Evolutionary conservation across 495 filamentous ascomycete species (phyloP).

Genomic region (Xylaria telfairii): DNA sequence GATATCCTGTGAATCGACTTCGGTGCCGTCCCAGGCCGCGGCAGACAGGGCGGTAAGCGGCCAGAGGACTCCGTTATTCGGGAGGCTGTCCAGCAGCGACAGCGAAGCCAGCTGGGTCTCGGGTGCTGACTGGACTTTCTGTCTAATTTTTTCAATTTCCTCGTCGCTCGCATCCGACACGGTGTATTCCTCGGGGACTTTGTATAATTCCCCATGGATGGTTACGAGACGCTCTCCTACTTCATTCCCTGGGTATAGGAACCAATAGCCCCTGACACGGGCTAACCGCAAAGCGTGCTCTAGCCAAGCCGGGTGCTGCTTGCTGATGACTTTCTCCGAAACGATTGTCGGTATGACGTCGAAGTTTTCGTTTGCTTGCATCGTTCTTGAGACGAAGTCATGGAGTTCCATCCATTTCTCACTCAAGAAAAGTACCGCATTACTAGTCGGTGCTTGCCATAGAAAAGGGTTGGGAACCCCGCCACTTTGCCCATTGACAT

Average conservation of each 20-base stretch:
- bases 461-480: slow-evolving; percentile 63
- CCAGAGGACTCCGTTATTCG: slow-evolving; percentile 40
- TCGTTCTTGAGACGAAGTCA: slow-evolving; percentile 66
- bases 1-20: slow-evolving; percentile 40
- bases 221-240: slow-evolving; percentile 61
- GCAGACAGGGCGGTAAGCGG: slow-evolving; percentile 48
- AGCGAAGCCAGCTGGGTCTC: slow-evolving; percentile 40
- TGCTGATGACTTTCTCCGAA: slow-evolving; percentile 58
- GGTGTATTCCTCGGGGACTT: slow-evolving; percentile 71
- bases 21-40: slow-evolving; percentile 48
- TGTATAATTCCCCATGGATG: slow-evolving; percentile 75
- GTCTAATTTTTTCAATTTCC: slow-evolving; percentile 33
- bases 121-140: slow-evolving; percentile 26
- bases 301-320: slow-evolving; percentile 74
- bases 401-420: slow-evolving; percentile 85
- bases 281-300: slow-evolving; percentile 78
- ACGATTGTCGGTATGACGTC: slow-evolving; percentile 41
- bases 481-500: slow-evolving; percentile 33
- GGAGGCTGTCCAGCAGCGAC: slow-evolving; percentile 47
- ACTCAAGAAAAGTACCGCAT: slow-evolving; percentile 80
- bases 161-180: slow-evolving; percentile 31
- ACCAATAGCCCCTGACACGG: slow-evolving; percentile 72
- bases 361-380: slow-evolving; percentile 50
- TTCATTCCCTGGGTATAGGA: slow-evolving; percentile 70
- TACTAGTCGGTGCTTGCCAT: slow-evolving; percentile 82